These are phyloP conservation scores for Aureoboletus auriporus DNA, from an alignment of 768 basidiomycete genomes.

Conservation along the genomic window DNA sequence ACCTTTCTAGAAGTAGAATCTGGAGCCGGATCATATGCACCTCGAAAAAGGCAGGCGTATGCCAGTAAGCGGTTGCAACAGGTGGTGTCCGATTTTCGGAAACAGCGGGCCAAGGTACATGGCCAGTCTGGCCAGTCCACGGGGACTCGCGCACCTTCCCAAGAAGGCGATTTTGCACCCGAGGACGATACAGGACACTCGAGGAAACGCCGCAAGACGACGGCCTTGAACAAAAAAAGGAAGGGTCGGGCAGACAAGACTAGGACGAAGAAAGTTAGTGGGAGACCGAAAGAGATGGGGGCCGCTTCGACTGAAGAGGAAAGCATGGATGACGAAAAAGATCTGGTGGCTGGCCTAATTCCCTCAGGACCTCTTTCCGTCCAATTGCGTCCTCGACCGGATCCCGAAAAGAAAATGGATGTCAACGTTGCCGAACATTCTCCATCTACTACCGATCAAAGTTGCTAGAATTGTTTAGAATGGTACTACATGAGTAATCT, in stretches of 20 bases:
- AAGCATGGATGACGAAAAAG: constrained; percentile 15
- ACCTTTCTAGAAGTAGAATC: constrained; percentile 69
- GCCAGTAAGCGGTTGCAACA: constrained; percentile 83
- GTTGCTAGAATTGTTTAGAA: neutral
- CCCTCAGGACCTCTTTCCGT: constrained; percentile 26
- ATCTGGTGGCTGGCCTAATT: neutral
- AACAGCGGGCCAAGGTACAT: constrained; percentile 29
- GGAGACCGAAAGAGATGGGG: neutral
- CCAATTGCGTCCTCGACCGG: constrained; percentile 41
- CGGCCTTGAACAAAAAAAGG: constrained; percentile 13
- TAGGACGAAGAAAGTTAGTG: constrained; percentile 1
- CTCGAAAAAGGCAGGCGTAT: constrained; percentile 77
- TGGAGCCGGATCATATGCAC: constrained; percentile 68
- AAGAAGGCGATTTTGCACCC: constrained; percentile 25
- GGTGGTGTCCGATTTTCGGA: constrained; percentile 78
- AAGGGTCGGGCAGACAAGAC: constrained; percentile 1
- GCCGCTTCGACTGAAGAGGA: constrained; percentile 10
- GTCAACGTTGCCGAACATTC: constrained; percentile 7
- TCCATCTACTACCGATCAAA: constrained; percentile 1
- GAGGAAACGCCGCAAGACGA: constrained; percentile 31
- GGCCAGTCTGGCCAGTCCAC: constrained; percentile 4
- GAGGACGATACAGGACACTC: constrained; percentile 25
- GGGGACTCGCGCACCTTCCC: constrained; percentile 15
- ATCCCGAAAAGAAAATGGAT: constrained; percentile 24
- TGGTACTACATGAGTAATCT: neutral